These are phyloP conservation scores for Akanthomyces muscarius DNA, from an alignment of 2,329 filamentous ascomycete species.

Conservation along the genomic window DNA sequence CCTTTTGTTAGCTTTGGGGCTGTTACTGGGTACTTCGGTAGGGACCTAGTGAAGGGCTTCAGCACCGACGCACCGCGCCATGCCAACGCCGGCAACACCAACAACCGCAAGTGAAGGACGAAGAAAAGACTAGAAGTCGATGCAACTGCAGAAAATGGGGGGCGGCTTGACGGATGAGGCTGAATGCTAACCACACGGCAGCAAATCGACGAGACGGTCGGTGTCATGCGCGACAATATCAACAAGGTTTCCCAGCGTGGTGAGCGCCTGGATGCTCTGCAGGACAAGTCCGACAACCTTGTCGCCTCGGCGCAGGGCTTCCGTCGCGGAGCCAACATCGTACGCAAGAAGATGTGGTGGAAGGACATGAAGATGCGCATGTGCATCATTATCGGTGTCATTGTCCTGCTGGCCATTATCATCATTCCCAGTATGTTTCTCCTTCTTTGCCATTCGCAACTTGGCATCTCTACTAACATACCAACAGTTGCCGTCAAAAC, in stretches of 20 bases:
- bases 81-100: background rate
- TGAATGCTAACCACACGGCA: slow-evolving; percentile 37
- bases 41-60: background rate
- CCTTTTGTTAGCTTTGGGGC: background rate
- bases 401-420: slow-evolving; percentile 88
- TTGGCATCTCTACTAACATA: background rate
- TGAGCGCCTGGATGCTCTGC: slow-evolving; percentile 78
- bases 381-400: slow-evolving; percentile 86
- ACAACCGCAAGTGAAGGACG: background rate
- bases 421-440: slow-evolving; percentile 62
- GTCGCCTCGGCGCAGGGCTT: slow-evolving; percentile 92
- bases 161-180: too few species aligned
- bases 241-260: slow-evolving; percentile 94
- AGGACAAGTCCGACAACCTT: slow-evolving; percentile 93
- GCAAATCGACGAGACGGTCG: slow-evolving; percentile 97
- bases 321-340: slow-evolving; percentile 90
- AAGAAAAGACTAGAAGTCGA: background rate
- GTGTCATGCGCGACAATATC: slow-evolving; percentile 96
- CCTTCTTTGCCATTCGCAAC: background rate
- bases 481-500: slow-evolving; percentile 20
- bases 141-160: background rate
- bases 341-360: slow-evolving; percentile 99
- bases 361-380: slow-evolving; percentile 99
- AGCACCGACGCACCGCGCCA: background rate
- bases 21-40: background rate